Conservation (phyloP, 345 rosid species). For the Aethionema arabicum region DNA sequence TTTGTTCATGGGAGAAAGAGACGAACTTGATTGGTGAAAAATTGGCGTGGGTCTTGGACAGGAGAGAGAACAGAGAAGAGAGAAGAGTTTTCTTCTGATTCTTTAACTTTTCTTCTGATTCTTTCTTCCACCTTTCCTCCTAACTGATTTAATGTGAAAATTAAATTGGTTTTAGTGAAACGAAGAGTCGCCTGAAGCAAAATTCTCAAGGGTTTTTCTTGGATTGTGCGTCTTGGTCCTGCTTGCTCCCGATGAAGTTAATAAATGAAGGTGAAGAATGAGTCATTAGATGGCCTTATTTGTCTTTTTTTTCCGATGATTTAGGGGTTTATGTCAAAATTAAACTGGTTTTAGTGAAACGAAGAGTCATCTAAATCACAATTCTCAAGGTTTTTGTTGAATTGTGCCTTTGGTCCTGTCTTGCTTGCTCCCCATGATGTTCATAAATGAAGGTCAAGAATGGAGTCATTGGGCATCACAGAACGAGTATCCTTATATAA, state of each 20-base stretch:
- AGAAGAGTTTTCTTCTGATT: too few relatives aligned
- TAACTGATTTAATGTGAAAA: background rate
- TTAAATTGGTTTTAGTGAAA: background rate
- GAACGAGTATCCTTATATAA: background rate
- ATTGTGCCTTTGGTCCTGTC: background rate
- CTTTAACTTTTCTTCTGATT: too few relatives aligned
- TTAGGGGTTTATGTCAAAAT: too few relatives aligned
- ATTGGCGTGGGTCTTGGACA: too few relatives aligned
- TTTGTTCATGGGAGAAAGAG: too few relatives aligned
- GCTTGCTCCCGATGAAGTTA: conserved; percentile 33
- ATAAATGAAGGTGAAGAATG: conserved; percentile 3
- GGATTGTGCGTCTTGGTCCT: background rate
- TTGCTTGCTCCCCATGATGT: conserved; percentile 32
- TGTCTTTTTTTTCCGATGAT: too few relatives aligned
- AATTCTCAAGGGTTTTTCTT: background rate
- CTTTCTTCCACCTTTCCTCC: too few relatives aligned
- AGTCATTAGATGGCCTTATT: background rate
- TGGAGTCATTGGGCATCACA: conserved; percentile 12
- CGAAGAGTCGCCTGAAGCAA: background rate
- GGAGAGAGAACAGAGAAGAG: too few relatives aligned
- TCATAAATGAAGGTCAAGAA: conserved; percentile 1
- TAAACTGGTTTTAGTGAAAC: conserved; percentile 2
- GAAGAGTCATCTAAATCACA: background rate
- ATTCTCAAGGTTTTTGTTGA: background rate
- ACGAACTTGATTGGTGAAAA: too few relatives aligned